Percentiles rank a stretch among this genome's conserved stretches.
Conservation (phyloP, 2,329 filamentous ascomycete genomes). For the Biscogniauxia marginata region DNA sequence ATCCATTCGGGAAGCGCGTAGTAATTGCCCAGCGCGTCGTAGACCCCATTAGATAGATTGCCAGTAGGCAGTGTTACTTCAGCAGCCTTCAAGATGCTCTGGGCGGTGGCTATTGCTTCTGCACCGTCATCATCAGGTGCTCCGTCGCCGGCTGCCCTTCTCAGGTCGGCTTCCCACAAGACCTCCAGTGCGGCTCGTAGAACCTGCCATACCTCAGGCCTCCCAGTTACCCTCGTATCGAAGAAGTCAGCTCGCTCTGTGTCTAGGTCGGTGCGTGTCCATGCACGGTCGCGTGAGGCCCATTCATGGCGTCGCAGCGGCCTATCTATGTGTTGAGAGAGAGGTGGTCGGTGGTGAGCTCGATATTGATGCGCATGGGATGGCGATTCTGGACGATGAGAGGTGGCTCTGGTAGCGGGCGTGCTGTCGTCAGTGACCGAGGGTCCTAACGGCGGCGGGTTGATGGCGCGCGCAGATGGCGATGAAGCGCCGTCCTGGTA, state of each 20-base stretch:
- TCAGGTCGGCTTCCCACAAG: constrained; percentile 56
- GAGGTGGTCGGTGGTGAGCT: constrained; percentile 38
- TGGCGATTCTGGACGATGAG: constrained; percentile 12
- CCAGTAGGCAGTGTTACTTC: constrained; percentile 74
- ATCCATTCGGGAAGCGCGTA: constrained; percentile 69
- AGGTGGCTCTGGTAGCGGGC: constrained; percentile 20
- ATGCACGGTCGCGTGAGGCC: constrained; percentile 60
- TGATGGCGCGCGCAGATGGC: constrained; percentile 54
- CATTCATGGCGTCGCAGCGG: constrained; percentile 66
- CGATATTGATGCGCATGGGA: constrained; percentile 13
- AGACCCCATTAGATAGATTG: constrained; percentile 68
- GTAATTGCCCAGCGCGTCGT: constrained; percentile 68
- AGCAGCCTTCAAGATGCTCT: constrained; percentile 75
- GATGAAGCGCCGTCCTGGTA: constrained; percentile 48
- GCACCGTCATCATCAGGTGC: constrained; percentile 28
- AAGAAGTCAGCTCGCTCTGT: constrained; percentile 81
- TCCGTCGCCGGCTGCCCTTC: constrained; percentile 22
- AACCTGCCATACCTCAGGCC: constrained; percentile 76
- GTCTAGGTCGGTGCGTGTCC: constrained; percentile 68
- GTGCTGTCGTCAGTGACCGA: constrained; percentile 30
- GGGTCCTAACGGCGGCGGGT: constrained; percentile 37
- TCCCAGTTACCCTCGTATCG: constrained; percentile 80
- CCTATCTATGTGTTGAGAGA: constrained; percentile 67
- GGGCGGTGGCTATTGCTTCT: constrained; percentile 62
- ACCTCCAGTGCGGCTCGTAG: constrained; percentile 66